Evolutionary conservation across 2,329 filamentous ascomycete genomes (phyloP).

Genomic region (Trichoderma endophyticum): DNA sequence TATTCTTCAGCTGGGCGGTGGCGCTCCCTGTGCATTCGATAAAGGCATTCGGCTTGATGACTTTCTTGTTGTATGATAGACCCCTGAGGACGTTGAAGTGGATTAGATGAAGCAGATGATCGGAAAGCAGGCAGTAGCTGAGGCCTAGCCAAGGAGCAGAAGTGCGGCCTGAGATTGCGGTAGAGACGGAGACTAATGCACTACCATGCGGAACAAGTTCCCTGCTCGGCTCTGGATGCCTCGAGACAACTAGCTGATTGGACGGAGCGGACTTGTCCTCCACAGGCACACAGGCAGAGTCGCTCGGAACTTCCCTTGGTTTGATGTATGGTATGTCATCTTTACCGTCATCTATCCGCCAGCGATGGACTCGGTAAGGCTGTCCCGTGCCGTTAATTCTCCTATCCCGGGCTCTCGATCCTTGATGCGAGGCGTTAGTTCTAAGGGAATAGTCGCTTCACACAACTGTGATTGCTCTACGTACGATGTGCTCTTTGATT

Average conservation of each 20-base stretch:
- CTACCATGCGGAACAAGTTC: neutral
- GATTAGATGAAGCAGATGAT: constrained; percentile 12
- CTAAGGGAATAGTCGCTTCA: neutral
- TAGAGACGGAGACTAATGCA: neutral
- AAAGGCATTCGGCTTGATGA: neutral
- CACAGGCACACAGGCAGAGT: neutral
- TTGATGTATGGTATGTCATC: neutral
- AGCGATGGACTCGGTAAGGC: constrained; percentile 6
- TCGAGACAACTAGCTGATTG: neutral
- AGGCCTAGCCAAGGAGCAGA: neutral
- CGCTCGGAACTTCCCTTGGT: neutral
- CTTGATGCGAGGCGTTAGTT: neutral
- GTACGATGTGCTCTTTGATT: constrained; percentile 10
- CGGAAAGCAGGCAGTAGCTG: constrained; percentile 4
- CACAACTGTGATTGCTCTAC: neutral
- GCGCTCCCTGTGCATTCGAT: neutral
- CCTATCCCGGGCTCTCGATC: neutral
- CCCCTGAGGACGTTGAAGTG: constrained; percentile 13
- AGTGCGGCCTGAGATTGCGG: neutral
- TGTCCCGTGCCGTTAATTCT: neutral
- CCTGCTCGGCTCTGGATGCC: neutral
- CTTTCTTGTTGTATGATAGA: constrained; percentile 5
- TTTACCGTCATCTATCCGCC: neutral
- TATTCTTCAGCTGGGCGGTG: neutral
- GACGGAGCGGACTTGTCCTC: neutral